Evolutionary conservation across 1,284 basidiomycete genomes (phyloP).

Genomic region (Moesziomyces globuligerus): DNA sequence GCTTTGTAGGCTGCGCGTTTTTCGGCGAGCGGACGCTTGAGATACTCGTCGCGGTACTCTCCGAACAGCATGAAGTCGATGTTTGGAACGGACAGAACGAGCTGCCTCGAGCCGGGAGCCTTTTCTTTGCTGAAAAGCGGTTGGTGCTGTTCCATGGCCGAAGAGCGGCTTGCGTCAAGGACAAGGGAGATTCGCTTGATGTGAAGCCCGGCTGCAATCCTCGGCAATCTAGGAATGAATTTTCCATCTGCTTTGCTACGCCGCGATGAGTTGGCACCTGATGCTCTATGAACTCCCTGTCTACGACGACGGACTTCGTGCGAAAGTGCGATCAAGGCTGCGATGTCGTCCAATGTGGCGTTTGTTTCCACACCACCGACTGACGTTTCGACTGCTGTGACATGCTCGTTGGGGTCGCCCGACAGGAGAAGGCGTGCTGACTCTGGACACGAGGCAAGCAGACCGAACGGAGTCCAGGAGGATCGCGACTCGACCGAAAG

Average conservation of each 20-base stretch:
- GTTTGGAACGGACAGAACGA: slow-evolving; percentile 41
- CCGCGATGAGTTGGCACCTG: slow-evolving; percentile 23
- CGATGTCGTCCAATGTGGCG: slow-evolving; percentile 22
- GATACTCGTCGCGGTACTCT: slow-evolving; percentile 52
- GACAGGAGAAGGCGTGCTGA: slow-evolving; percentile 32
- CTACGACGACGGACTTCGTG: slow-evolving; percentile 19
- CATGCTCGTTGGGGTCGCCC: slow-evolving; percentile 62
- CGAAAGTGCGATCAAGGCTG: slow-evolving; percentile 25
- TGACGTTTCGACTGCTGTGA: slow-evolving; percentile 32
- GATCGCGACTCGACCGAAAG: slow-evolving; percentile 32
- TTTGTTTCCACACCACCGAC: slow-evolving; percentile 47
- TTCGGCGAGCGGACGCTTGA: slow-evolving; percentile 41
- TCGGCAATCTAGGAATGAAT: slow-evolving; percentile 28
- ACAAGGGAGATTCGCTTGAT: slow-evolving; percentile 38
- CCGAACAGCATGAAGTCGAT: slow-evolving; percentile 43
- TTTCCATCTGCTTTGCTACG: slow-evolving; percentile 30
- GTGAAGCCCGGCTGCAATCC: slow-evolving; percentile 41
- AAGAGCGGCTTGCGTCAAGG: slow-evolving; percentile 34
- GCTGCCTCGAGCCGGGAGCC: slow-evolving; percentile 14
- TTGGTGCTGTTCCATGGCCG: neutral
- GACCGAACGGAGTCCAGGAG: slow-evolving; percentile 62
- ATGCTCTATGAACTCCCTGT: slow-evolving; percentile 11
- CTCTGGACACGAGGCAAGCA: slow-evolving; percentile 30
- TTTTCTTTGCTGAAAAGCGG: neutral
- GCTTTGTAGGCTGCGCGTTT: slow-evolving; percentile 56